Conservation (phyloP, 331 rosid species). For the Malus hybrid region DNA sequence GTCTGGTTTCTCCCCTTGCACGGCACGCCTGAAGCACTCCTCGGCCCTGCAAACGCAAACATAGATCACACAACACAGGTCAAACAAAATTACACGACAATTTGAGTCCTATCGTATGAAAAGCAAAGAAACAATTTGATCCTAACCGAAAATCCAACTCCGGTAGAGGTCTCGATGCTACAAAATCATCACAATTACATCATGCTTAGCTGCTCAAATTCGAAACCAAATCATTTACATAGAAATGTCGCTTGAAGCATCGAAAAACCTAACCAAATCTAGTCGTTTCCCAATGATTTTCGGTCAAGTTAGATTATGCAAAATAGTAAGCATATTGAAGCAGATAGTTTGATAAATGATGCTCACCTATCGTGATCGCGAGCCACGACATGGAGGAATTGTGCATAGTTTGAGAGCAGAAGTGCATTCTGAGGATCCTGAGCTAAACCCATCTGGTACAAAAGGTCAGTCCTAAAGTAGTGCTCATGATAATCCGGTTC, state of each 20-base stretch:
- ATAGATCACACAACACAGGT: neutral
- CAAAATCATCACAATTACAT: too few species aligned
- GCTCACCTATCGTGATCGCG: slow-evolving; percentile 49
- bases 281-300: too few species aligned
- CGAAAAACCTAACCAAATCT: too few species aligned
- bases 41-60: slow-evolving; percentile 55
- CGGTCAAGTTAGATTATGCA: neutral
- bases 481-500: slow-evolving; percentile 53
- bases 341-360: neutral
- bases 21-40: slow-evolving; percentile 52
- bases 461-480: slow-evolving; percentile 44
- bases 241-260: too few species aligned
- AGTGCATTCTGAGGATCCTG: slow-evolving; percentile 50
- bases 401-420: slow-evolving; percentile 70
- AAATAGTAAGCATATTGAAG: neutral
- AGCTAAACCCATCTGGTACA: slow-evolving; percentile 37
- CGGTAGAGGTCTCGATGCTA: too few species aligned
- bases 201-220: too few species aligned
- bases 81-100: neutral
- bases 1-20: slow-evolving; percentile 41
- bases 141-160: too few species aligned
- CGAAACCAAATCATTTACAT: too few species aligned
- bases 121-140: too few species aligned
- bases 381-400: slow-evolving; percentile 58
- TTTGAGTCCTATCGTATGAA: neutral